These are phyloP conservation scores for Plasmopara halstedii DNA, from an alignment of 352 stramenopile species.

Conservation along the genomic window DNA sequence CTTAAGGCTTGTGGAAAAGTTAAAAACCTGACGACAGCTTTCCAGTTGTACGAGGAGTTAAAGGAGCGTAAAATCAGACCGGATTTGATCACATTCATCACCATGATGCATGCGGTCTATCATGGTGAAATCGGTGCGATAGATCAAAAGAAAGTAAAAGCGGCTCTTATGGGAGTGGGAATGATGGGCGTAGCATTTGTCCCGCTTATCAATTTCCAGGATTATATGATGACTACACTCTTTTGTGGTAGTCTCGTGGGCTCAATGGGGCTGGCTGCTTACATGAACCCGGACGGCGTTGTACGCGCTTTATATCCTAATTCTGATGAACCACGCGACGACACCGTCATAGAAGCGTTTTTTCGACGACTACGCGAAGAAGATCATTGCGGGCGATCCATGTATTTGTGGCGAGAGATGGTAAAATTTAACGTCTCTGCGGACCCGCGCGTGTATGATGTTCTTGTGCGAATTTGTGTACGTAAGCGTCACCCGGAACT, in stretches of 20 bases:
- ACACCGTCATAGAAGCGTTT: slow-evolving; percentile 71
- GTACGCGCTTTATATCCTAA: slow-evolving; percentile 77
- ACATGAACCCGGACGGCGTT: slow-evolving; percentile 80
- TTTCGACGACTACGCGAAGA: slow-evolving; percentile 79
- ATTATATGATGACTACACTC: slow-evolving; percentile 64
- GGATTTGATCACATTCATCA: slow-evolving; percentile 76
- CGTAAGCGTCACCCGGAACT: slow-evolving; percentile 80
- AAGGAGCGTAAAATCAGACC: slow-evolving; percentile 62
- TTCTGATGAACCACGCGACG: slow-evolving; percentile 52
- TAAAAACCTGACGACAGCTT: slow-evolving; percentile 58
- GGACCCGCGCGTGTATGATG: slow-evolving; percentile 67
- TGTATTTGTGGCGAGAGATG: slow-evolving; percentile 85
- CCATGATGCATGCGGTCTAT: slow-evolving; percentile 84
- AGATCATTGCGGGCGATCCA: slow-evolving; percentile 72
- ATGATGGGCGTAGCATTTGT: slow-evolving; percentile 45
- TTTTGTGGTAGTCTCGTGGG: slow-evolving; percentile 69
- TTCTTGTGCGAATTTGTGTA: slow-evolving; percentile 75
- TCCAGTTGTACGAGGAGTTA: slow-evolving; percentile 83
- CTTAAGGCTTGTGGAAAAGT: slow-evolving; percentile 71
- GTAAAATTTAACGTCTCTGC: slow-evolving; percentile 56
- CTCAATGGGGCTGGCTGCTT: slow-evolving; percentile 75
- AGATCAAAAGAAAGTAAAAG: slow-evolving; percentile 63
- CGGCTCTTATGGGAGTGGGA: slow-evolving; percentile 45
- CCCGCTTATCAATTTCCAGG: slow-evolving; percentile 66
- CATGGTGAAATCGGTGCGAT: slow-evolving; percentile 65